Evolutionary conservation across 352 stramenopile genomes (phyloP).

Genomic region (Pythium oligandrum): DNA sequence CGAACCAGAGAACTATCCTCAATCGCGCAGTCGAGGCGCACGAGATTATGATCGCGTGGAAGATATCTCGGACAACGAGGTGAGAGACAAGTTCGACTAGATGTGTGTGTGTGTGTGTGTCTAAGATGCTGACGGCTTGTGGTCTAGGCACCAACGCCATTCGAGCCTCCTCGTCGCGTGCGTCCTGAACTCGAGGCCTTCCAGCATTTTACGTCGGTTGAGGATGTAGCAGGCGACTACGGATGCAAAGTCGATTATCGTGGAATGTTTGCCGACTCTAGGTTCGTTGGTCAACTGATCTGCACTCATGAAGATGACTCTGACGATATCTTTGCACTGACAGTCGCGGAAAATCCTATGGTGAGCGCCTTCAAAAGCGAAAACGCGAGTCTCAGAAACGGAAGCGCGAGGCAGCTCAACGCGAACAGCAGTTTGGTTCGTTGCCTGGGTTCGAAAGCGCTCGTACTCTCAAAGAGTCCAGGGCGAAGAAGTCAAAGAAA

Average conservation of each 20-base stretch:
- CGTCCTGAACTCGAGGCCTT: conserved; percentile 43
- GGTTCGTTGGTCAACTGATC: conserved; percentile 17
- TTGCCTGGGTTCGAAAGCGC: too few relatives aligned
- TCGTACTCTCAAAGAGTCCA: too few relatives aligned
- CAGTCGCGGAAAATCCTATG: conserved; percentile 41
- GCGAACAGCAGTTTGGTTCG: background rate
- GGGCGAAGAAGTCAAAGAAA: conserved; percentile 10
- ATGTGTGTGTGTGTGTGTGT: background rate
- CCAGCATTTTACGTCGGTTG: conserved; percentile 53
- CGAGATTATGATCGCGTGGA: conserved; percentile 17
- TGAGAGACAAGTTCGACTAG: conserved; percentile 5
- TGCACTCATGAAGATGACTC: background rate
- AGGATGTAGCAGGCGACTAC: conserved; percentile 41
- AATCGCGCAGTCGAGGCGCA: background rate
- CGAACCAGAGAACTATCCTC: background rate
- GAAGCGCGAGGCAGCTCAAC: conserved; percentile 18
- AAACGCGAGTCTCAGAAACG: conserved; percentile 36
- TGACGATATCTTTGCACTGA: background rate
- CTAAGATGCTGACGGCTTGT: background rate
- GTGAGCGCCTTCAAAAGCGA: conserved; percentile 30
- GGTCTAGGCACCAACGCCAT: conserved; percentile 9
- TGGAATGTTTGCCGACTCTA: conserved; percentile 52
- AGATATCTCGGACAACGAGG: conserved; percentile 71
- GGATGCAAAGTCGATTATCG: conserved; percentile 49
- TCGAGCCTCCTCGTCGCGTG: conserved; percentile 11